Evolutionary conservation across 108 stramenopile genomes (phyloP).

Genomic region (Phaeodactylum tricornutum): DNA sequence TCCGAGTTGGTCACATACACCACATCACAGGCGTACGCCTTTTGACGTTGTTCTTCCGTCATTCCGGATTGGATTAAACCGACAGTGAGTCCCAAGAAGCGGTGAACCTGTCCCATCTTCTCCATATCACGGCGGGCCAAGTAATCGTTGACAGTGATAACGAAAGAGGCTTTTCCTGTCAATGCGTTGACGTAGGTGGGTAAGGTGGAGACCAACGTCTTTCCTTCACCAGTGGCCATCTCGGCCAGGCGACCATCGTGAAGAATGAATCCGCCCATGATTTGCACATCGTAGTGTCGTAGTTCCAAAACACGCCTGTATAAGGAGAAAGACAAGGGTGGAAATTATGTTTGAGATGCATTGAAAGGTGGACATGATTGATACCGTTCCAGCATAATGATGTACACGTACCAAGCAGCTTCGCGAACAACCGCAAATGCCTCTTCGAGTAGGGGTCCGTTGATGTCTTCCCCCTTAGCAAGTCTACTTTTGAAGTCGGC

Average conservation of each 20-base stretch:
- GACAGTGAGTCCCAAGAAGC: constrained; percentile 86
- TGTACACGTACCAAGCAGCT: constrained; percentile 70
- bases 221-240: constrained; percentile 97
- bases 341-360: not conserved
- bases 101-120: constrained; percentile 90
- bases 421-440: constrained; percentile 96
- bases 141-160: constrained; percentile 96
- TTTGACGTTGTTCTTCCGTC: constrained; percentile 68
- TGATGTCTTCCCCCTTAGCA: constrained; percentile 59
- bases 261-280: constrained; percentile 84
- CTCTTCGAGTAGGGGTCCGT: constrained; percentile 74
- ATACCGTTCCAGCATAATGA: not conserved
- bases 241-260: constrained; percentile 88
- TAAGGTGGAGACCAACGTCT: constrained; percentile 88
- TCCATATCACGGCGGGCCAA: constrained; percentile 91
- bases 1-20: constrained; percentile 94
- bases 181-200: constrained; percentile 83
- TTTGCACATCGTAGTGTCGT: constrained; percentile 92
- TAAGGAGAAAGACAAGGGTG: not conserved
- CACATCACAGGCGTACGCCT: constrained; percentile 86
- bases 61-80: constrained; percentile 86
- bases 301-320: constrained; percentile 78
- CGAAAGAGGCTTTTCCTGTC: constrained; percentile 55
- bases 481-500: constrained; percentile 59
- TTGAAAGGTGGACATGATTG: not conserved